phyloP scores from a whole-genome alignment of 345 rosid genomes.

The Mangifera indica region DNA sequence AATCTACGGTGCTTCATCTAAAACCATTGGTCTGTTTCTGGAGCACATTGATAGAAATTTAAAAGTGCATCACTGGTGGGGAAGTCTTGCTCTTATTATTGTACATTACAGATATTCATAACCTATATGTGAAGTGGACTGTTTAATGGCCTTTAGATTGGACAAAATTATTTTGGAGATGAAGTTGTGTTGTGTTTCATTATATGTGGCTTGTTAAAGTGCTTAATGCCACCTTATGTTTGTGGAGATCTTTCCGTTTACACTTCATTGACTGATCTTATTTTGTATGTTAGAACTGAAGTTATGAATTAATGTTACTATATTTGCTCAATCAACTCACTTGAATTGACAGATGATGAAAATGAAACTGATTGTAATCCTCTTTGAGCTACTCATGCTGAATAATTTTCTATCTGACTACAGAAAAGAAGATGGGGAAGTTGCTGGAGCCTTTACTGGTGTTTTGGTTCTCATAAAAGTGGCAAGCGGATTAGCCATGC shows the following conservation, averaged over 20 bases:
- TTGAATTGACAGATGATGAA: neutral
- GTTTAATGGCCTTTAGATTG: neutral
- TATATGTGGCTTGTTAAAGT: neutral
- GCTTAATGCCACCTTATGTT: neutral
- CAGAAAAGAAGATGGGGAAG: conserved; percentile 91
- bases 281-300: neutral
- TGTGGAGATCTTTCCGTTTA: neutral
- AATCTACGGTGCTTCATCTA: neutral
- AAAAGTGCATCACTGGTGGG: neutral
- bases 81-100: neutral
- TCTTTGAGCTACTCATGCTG: neutral
- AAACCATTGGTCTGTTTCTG: neutral
- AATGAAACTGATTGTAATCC: neutral
- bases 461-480: conserved; percentile 75
- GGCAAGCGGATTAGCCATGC: conserved; percentile 83
- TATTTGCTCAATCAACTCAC: neutral
- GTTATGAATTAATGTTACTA: neutral
- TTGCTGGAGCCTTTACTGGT: conserved; percentile 73
- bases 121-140: neutral
- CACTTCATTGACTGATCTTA: neutral
- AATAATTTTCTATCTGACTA: conserved; percentile 16
- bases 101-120: neutral
- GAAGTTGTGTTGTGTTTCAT: neutral
- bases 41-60: too few relatives aligned
- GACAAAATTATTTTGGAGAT: neutral